A percentile compares a stretch with the other conserved stretches of the same genome.
phyloP scores from a whole-genome alignment of 148 eudicot genomes.

The Chenopodium quinoa region DNA sequence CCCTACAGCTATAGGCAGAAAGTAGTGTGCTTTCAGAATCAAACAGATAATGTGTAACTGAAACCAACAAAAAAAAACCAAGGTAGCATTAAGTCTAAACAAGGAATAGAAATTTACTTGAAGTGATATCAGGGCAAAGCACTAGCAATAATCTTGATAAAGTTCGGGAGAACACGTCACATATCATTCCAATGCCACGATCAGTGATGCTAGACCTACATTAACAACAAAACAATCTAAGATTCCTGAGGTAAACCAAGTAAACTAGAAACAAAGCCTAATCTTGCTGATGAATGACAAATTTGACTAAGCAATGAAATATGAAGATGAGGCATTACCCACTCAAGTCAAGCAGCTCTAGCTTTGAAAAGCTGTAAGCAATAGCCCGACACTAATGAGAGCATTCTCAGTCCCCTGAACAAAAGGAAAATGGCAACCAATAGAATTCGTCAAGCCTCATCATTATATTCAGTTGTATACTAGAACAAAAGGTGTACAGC shows the following conservation, averaged over 20 bases:
- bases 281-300: neutral
- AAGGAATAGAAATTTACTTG: conserved; percentile 52
- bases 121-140: conserved; percentile 81
- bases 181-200: conserved; percentile 88
- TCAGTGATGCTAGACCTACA: conserved; percentile 90
- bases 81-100: neutral
- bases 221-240: conserved; percentile 1
- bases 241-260: neutral
- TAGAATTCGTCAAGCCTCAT: no score
- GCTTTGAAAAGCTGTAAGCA: no score
- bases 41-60: neutral
- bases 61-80: neutral
- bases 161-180: conserved; percentile 76
- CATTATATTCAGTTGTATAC: no score
- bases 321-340: conserved; percentile 54
- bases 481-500: no score
- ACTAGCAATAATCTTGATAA: conserved; percentile 77
- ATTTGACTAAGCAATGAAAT: neutral
- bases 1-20: neutral
- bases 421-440: no score
- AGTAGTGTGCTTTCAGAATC: neutral
- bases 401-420: no score
- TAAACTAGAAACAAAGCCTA: neutral
- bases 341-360: conserved; percentile 65
- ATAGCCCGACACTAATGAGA: no score